Evolutionary conservation across 768 basidiomycete species (phyloP).

Genomic region (Amanita rubescens): DNA sequence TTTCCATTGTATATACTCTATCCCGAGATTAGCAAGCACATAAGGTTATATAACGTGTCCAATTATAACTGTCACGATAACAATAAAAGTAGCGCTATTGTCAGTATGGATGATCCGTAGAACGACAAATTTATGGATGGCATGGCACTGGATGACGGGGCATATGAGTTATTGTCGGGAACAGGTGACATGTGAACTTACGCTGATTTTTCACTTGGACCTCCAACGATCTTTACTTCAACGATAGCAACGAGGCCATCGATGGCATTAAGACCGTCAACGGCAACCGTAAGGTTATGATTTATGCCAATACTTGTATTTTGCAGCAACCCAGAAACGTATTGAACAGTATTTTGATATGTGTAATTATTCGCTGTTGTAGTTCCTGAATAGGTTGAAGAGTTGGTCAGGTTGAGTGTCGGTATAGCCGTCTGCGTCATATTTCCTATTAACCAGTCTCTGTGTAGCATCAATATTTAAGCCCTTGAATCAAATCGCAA

Average conservation of each 20-base stretch:
- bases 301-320: slow-evolving; percentile 68
- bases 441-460: slow-evolving; percentile 84
- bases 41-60: background rate
- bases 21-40: background rate
- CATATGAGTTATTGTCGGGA: background rate
- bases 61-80: background rate
- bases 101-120: background rate
- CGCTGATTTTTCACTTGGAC: slow-evolving; percentile 24
- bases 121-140: background rate
- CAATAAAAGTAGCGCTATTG: background rate
- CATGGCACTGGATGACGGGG: background rate
- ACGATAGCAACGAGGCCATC: slow-evolving; percentile 83
- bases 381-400: slow-evolving; percentile 51
- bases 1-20: background rate
- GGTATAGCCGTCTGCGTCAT: slow-evolving; percentile 50
- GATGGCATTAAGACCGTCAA: slow-evolving; percentile 48
- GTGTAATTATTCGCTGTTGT: slow-evolving; percentile 62
- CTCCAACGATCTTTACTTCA: slow-evolving; percentile 54
- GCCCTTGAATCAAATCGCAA: background rate
- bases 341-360: slow-evolving; percentile 62
- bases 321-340: slow-evolving; percentile 61
- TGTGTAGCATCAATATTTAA: slow-evolving; percentile 15
- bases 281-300: slow-evolving; percentile 49
- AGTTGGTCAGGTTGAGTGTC: slow-evolving; percentile 46
- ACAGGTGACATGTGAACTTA: slow-evolving; percentile 18